Conservation (phyloP, 495 filamentous ascomycete genomes). For the Glarea lozoyensis region DNA sequence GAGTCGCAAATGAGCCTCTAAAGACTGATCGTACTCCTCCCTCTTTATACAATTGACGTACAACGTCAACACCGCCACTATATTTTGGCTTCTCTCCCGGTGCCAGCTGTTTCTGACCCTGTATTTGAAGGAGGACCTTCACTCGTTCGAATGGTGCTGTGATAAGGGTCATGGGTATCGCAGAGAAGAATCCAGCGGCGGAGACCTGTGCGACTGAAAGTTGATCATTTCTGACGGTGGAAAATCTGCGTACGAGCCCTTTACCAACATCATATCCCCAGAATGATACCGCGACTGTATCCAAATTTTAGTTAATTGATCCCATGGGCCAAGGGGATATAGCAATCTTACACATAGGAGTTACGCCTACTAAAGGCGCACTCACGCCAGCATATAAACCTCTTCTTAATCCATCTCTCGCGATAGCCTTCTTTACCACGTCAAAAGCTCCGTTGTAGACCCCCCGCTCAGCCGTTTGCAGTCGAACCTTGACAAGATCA, state of each 20-base stretch:
- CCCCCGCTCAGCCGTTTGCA: conserved; percentile 93
- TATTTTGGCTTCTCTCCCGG: conserved; percentile 93
- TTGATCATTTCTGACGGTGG: conserved; percentile 51
- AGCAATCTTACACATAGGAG: conserved; percentile 84
- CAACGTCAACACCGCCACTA: conserved; percentile 82
- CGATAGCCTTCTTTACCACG: conserved; percentile 79
- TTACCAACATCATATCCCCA: conserved; percentile 98
- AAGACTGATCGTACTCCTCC: conserved; percentile 88
- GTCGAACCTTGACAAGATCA: conserved; percentile 91
- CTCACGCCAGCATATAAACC: conserved; percentile 96
- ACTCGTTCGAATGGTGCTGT: conserved; percentile 98
- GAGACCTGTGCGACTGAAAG: conserved; percentile 83
- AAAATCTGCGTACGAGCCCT: conserved; percentile 61
- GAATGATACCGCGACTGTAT: conserved; percentile 89
- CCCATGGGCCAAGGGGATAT: no score
- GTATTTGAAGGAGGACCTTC: conserved; percentile 96
- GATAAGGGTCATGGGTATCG: conserved; percentile 95
- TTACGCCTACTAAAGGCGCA: conserved; percentile 89
- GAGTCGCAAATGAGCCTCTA: conserved; percentile 80
- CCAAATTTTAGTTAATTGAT: no score
- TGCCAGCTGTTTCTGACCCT: conserved; percentile 78
- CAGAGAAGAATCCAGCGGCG: conserved; percentile 92
- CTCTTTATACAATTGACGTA: conserved; percentile 85
- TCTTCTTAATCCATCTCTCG: conserved; percentile 72
- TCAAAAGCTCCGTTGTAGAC: conserved; percentile 87